These are phyloP conservation scores for Malus fusca DNA, from an alignment of 306 rosid species.

Conservation along the genomic window DNA sequence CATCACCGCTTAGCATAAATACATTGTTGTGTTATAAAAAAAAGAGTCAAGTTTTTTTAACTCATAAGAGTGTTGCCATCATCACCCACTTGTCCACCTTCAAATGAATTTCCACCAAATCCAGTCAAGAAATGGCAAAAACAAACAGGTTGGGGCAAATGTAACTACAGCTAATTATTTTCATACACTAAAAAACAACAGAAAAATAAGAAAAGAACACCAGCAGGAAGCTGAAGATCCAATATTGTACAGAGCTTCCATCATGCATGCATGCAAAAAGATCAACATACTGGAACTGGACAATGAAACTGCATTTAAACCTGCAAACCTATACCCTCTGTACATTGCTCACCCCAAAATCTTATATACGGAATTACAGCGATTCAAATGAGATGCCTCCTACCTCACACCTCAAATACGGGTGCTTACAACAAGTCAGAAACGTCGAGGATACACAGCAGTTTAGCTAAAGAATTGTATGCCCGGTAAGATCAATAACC, in stretches of 20 bases:
- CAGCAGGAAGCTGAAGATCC: neutral
- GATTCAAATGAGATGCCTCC: conserved; percentile 3
- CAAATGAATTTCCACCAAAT: neutral
- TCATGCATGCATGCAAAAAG: neutral
- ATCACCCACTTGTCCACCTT: neutral
- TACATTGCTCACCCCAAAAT: conserved; percentile 25
- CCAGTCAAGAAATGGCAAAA: neutral
- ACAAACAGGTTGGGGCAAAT: neutral
- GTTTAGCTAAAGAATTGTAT: neutral
- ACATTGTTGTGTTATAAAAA: no score
- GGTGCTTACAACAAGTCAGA: neutral
- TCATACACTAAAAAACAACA: neutral
- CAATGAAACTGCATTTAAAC: conserved; percentile 2
- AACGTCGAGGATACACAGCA: neutral
- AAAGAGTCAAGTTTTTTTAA: no score
- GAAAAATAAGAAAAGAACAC: neutral
- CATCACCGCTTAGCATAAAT: no score
- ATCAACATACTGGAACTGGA: neutral
- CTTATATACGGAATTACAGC: conserved; percentile 26
- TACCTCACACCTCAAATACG: conserved; percentile 9
- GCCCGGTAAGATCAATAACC: neutral
- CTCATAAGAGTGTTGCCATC: no score
- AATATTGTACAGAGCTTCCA: neutral
- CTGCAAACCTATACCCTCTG: conserved; percentile 25
- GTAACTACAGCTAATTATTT: neutral